phyloP scores from a whole-genome alignment of 441 rosid species.

The Gossypium schwendimanii region DNA sequence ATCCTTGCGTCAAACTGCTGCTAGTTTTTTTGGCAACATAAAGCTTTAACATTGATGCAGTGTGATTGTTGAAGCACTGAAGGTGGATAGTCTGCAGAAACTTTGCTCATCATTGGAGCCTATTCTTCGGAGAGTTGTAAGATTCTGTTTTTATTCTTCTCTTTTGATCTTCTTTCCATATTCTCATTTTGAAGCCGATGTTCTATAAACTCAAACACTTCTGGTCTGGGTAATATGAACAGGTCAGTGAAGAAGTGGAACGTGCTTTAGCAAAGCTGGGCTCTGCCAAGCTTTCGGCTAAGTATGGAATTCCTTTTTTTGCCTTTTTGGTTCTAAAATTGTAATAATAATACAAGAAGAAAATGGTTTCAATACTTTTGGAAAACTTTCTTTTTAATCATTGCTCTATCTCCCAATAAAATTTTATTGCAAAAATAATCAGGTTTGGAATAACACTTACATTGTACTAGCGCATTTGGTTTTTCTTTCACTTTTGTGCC shows the following conservation, averaged over 20 bases:
- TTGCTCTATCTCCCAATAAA: neutral
- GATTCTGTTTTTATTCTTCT: conserved; percentile 19
- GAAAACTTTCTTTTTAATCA: neutral
- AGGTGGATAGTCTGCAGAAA: conserved; percentile 92
- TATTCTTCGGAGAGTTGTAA: conserved; percentile 96
- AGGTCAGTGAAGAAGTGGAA: conserved; percentile 99
- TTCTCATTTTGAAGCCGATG: neutral
- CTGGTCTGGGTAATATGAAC: neutral
- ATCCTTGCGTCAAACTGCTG: neutral
- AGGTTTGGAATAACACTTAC: neutral
- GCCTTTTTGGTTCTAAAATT: neutral
- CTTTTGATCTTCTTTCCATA: neutral
- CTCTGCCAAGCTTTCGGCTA: conserved; percentile 74
- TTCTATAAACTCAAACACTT: neutral
- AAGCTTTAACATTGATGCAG: conserved; percentile 32
- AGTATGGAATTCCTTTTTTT: conserved; percentile 29
- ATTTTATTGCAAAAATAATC: neutral
- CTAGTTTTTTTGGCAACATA: conserved; percentile 21
- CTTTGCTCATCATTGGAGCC: conserved; percentile 98
- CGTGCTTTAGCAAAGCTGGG: conserved; percentile 97
- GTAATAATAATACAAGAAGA: neutral
- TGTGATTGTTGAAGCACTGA: conserved; percentile 94
- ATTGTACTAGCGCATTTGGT: neutral
- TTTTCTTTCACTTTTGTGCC: neutral
- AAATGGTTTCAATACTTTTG: neutral